Base-by-base conservation (phyloP, 768 basidiomycete genomes). In the Termitomyces sp. region DNA sequence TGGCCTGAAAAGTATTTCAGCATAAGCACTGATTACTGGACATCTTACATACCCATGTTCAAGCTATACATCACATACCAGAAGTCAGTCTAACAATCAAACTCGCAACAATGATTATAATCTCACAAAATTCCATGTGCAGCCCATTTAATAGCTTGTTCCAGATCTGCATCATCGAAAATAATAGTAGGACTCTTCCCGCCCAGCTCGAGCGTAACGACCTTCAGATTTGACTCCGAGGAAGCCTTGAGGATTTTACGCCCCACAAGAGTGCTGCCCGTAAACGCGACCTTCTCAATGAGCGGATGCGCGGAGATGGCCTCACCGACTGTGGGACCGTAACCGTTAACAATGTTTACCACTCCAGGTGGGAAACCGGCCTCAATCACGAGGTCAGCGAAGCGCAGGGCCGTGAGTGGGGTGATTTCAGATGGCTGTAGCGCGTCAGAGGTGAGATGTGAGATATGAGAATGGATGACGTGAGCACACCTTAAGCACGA, bases 211-310 rank as follows among this genome's bases (percentile, higher is more conserved):
- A 93, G 82, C 2, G 90, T 89, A 51, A 91, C 86, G 56, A 82
- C 82, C 75, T 96, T 97, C 64, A 97, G 68, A 67, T 96, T 97
- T 31, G 82, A 83, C 69, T 85, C 83, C 1, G 90, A 83, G 3
- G 93, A 82, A 3, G 90, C 87, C 63, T 90, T 83, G 78, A 93
- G 77, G 66, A 96, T 79, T 63, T 84, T 86, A 11, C 91, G 81
- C 9, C 95, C 94, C 23, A 86, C 83, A 40, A 86, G 74, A 1
- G 90, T 91, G 57, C 87, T 89, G 3, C 92, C 93, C 0, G 94
- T 96, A 75, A 96, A 95, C 0, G 92, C 87, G 29, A 94, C 78
- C 75, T 89, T 89, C 58, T 82, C 79, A 62, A 90, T 72, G 12
- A 62, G 72, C 61, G 75, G 76, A 72, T 90, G 86, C 35, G 75